Conservation (phyloP, 1,139 yeast species). For the Geotrichum cucujoidarum region DNA sequence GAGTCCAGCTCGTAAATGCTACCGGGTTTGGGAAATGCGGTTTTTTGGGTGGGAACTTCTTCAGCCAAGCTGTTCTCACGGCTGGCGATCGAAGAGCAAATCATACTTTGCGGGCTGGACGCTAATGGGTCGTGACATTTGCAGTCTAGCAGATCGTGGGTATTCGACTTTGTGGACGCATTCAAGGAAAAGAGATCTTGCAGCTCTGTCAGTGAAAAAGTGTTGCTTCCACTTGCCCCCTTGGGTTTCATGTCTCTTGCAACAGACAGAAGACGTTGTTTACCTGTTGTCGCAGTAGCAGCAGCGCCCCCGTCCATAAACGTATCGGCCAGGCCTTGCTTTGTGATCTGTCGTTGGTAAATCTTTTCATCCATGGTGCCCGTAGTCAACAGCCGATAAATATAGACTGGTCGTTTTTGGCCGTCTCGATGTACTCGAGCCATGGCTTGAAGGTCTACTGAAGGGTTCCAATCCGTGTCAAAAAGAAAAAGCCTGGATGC, state of each 20-base stretch:
- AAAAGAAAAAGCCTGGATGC: constrained; percentile 80
- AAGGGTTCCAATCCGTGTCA: constrained; percentile 95
- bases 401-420: constrained; percentile 68
- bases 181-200: constrained; percentile 67
- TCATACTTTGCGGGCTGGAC: not conserved
- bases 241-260: constrained; percentile 14
- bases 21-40: no score
- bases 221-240: constrained; percentile 25
- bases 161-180: constrained; percentile 54
- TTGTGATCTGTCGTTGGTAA: constrained; percentile 86
- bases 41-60: no score
- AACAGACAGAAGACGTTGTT: constrained; percentile 6
- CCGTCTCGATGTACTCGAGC: constrained; percentile 95
- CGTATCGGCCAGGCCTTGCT: constrained; percentile 71
- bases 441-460: constrained; percentile 91
- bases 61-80: constrained; percentile 2
- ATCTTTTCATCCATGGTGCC: constrained; percentile 95
- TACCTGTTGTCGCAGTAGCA: constrained; percentile 6
- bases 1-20: constrained; percentile 20
- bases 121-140: constrained; percentile 43
- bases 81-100: constrained; percentile 8
- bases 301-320: constrained; percentile 50
- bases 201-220: constrained; percentile 51
- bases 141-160: constrained; percentile 83
- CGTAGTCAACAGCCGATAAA: constrained; percentile 65